A percentile compares a stretch with the other conserved stretches of the same genome.
Conservation (phyloP, 2,329 filamentous ascomycete species). For the Leptographium lundbergii region DNA sequence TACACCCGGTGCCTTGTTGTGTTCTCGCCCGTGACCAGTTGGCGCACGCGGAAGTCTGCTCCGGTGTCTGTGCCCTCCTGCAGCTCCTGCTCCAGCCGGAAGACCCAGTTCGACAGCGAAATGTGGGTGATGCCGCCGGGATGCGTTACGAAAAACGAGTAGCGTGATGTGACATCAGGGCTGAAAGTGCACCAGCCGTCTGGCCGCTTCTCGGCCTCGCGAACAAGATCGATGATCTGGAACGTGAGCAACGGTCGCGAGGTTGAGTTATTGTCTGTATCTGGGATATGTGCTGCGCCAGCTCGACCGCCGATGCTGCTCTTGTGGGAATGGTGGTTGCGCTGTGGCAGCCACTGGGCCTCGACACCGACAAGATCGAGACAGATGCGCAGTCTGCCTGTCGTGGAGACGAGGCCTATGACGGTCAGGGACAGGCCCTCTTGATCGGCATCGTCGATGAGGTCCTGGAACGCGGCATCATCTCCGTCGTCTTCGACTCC, state of each 20-base stretch:
- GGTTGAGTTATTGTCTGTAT: conserved; percentile 24
- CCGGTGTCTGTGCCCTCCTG: conserved; percentile 42
- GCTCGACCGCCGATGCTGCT: conserved; percentile 2
- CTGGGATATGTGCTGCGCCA: conserved; percentile 13
- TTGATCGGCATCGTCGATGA: conserved; percentile 38
- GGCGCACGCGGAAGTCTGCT: conserved; percentile 47
- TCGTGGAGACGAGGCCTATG: conserved; percentile 46
- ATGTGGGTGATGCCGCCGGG: conserved; percentile 47
- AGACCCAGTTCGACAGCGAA: conserved; percentile 50
- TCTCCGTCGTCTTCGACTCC: conserved; percentile 51
- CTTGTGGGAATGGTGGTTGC: conserved; percentile 24
- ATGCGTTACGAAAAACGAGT: conserved; percentile 51
- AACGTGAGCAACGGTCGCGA: conserved; percentile 44
- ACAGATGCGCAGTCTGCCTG: conserved; percentile 48
- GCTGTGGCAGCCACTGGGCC: conserved; percentile 53
- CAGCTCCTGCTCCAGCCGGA: conserved; percentile 49
- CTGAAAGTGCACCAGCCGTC: conserved; percentile 53
- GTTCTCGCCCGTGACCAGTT: conserved; percentile 45
- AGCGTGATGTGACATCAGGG: conserved; percentile 46
- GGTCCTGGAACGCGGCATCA: conserved; percentile 19
- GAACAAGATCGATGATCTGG: conserved; percentile 49
- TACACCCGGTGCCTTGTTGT: conserved; percentile 44
- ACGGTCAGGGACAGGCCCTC: conserved; percentile 48
- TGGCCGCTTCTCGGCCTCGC: conserved; percentile 38
- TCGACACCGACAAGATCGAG: conserved; percentile 49